Percentiles rank a stretch among this genome's conserved stretches.
Conservation (phyloP, 257 asterid species). For the Pogostemon cablin region DNA sequence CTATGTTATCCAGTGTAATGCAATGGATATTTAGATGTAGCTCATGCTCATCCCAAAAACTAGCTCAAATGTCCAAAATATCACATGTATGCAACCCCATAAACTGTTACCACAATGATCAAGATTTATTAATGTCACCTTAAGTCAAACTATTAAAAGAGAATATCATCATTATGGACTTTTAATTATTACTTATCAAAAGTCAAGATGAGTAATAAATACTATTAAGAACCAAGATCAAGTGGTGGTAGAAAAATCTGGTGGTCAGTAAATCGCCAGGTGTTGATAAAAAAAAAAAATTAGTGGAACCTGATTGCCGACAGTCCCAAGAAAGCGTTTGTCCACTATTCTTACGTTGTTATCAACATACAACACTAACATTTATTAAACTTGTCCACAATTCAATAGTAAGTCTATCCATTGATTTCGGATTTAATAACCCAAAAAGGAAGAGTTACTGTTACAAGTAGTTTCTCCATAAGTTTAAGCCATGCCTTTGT, state of each 20-base stretch:
- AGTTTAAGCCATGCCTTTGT: not conserved
- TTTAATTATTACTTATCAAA: not conserved
- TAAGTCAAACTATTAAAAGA: not conserved
- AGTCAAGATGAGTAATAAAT: not conserved
- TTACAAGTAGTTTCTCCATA: not conserved
- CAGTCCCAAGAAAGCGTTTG: constrained; percentile 33
- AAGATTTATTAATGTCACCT: not conserved
- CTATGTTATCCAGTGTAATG: not conserved
- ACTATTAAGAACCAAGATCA: constrained; percentile 14
- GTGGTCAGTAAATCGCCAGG: constrained; percentile 32
- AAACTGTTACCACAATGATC: not conserved
- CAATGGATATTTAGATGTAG: not conserved
- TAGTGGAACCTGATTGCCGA: constrained; percentile 39
- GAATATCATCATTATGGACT: not conserved
- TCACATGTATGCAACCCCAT: constrained; percentile 4
- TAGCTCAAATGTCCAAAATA: not conserved
- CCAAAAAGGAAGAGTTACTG: not conserved
- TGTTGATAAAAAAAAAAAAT: constrained; percentile 22
- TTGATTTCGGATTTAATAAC: constrained; percentile 1
- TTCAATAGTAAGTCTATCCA: constrained; percentile 1
- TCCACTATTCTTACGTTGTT: constrained; percentile 27
- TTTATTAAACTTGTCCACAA: too few relatives aligned
- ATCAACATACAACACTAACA: not conserved
- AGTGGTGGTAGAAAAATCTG: constrained; percentile 27
- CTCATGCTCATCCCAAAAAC: not conserved